phyloP scores from a whole-genome alignment of 768 basidiomycete species.

The Amanita pseudoporphyria region DNA sequence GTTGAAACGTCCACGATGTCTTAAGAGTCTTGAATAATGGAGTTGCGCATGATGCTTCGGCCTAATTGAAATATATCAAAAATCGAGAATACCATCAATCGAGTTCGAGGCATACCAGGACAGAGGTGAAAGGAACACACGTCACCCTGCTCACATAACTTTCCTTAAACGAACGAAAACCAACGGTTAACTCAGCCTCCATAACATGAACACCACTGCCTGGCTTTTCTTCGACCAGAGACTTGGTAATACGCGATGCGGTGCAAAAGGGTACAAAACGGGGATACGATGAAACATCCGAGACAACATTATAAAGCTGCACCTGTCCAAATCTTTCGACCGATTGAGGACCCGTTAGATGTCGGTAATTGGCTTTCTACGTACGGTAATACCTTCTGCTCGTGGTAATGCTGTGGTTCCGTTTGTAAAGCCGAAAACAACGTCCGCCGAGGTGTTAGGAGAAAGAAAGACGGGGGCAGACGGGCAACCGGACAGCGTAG shows the following conservation, averaged over 20 bases:
- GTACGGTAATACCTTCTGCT: slow-evolving; percentile 83
- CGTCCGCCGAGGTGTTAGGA: slow-evolving; percentile 17
- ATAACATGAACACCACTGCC: slow-evolving; percentile 33
- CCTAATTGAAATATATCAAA: slow-evolving; percentile 29
- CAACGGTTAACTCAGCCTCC: slow-evolving; percentile 81
- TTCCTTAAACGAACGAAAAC: slow-evolving; percentile 82
- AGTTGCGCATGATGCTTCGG: slow-evolving; percentile 59
- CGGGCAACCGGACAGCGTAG: not conserved
- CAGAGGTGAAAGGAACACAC: slow-evolving; percentile 67
- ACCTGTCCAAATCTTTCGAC: slow-evolving; percentile 56
- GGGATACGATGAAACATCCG: slow-evolving; percentile 81
- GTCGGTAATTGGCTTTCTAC: slow-evolving; percentile 21
- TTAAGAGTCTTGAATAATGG: slow-evolving; percentile 64
- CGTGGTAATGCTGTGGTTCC: slow-evolving; percentile 60
- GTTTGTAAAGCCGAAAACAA: slow-evolving; percentile 41
- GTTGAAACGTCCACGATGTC: slow-evolving; percentile 68
- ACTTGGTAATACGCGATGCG: slow-evolving; percentile 51
- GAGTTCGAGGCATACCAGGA: slow-evolving; percentile 47
- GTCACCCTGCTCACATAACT: slow-evolving; percentile 82
- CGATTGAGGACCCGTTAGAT: slow-evolving; percentile 5
- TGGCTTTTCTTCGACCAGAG: slow-evolving; percentile 17
- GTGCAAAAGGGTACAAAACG: slow-evolving; percentile 87
- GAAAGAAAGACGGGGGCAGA: not conserved
- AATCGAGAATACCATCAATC: not conserved
- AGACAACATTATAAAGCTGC: slow-evolving; percentile 79